Conservation (phyloP, 768 basidiomycete genomes). For the Suillus weaverae region DNA sequence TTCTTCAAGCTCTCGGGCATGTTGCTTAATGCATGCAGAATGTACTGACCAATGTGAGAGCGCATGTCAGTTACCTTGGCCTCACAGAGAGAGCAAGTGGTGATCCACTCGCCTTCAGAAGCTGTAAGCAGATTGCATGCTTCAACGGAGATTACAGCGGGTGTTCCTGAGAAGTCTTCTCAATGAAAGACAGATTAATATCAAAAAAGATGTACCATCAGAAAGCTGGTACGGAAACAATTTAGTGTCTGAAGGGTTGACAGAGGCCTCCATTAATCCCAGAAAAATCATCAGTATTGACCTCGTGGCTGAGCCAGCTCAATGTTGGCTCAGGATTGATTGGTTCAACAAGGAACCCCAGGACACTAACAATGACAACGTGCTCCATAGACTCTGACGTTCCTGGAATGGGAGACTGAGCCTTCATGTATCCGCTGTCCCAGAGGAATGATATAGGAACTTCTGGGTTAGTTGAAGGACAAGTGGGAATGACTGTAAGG, state of each 20-base stretch:
- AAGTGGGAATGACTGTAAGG: background rate
- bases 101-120: background rate
- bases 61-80: background rate
- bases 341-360: background rate
- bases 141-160: background rate
- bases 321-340: background rate
- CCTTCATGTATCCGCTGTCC: background rate
- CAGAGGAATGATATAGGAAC: background rate
- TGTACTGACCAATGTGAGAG: background rate
- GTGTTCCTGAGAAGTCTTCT: background rate
- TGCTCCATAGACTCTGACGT: background rate
- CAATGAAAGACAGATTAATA: background rate
- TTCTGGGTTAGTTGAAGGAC: background rate
- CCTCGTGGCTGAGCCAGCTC: fast-evolving
- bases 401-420: background rate
- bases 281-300: background rate
- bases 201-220: background rate
- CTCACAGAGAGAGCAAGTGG: background rate
- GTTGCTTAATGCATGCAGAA: background rate
- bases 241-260: background rate
- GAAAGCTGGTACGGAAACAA: background rate
- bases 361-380: background rate
- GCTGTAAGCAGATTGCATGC: background rate
- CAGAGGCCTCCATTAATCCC: background rate
- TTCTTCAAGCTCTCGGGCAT: background rate